Evolutionary conservation across 2,329 filamentous ascomycete genomes (phyloP).

Genomic region (Fusarium neocosmosporiellum): DNA sequence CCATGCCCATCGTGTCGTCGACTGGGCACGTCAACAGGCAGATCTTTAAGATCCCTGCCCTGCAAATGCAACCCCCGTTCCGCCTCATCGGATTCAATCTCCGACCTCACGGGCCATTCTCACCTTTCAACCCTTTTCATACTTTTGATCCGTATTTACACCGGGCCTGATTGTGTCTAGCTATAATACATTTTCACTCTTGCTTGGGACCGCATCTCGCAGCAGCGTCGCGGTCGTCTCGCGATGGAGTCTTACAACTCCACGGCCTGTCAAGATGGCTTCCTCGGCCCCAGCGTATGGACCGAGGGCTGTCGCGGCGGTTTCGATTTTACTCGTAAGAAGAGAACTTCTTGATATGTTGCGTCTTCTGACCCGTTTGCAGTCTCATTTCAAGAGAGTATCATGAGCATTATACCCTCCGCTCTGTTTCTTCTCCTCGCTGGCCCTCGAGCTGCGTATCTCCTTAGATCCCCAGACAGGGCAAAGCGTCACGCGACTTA

Average conservation of each 20-base stretch:
- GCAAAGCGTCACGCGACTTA: conserved; percentile 42
- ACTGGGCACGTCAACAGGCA: neutral
- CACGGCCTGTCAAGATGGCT: conserved; percentile 43
- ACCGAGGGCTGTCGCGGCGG: conserved; percentile 45
- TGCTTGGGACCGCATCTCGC: neutral
- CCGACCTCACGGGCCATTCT: neutral
- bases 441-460: conserved; percentile 38
- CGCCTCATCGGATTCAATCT: neutral
- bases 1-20: no score
- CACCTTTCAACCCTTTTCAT: neutral
- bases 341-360: fast-evolving
- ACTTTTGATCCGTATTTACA: neutral
- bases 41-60: neutral
- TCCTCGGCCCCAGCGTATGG: conserved; percentile 46
- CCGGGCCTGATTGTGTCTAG: neutral
- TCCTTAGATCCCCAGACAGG: conserved; percentile 38
- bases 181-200: neutral
- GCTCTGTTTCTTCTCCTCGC: conserved; percentile 41
- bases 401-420: conserved; percentile 40
- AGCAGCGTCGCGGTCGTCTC: neutral
- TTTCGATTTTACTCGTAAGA: conserved; percentile 47
- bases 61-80: neutral
- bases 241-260: conserved; percentile 40
- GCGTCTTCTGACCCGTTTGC: conserved; percentile 8
- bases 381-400: conserved; percentile 48